A percentile compares a stretch with the other conserved stretches of the same genome.
These are phyloP conservation scores for Aureobasidium sp. DNA, from an alignment of 2,329 filamentous ascomycete species.

Conservation along the genomic window DNA sequence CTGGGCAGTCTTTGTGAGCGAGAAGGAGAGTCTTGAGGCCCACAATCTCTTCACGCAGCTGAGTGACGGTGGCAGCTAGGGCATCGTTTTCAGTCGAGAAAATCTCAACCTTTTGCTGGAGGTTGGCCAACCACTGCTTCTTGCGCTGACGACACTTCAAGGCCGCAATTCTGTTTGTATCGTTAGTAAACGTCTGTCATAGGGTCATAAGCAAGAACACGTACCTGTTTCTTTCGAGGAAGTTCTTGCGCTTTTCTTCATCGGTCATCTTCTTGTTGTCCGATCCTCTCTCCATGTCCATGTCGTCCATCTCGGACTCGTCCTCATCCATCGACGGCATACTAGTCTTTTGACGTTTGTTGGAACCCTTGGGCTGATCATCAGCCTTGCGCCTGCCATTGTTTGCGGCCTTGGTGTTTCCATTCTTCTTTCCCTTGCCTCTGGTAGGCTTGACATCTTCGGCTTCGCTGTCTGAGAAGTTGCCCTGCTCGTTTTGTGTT, in stretches of 20 bases:
- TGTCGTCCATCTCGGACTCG: slow-evolving; percentile 49
- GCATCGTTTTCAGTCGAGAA: slow-evolving; percentile 89
- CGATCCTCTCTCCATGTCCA: slow-evolving; percentile 36
- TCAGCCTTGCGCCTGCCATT: slow-evolving; percentile 74
- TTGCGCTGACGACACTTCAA: slow-evolving; percentile 96
- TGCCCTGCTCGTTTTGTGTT: slow-evolving; percentile 47
- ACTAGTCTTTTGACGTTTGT: slow-evolving; percentile 64
- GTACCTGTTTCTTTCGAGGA: slow-evolving; percentile 91
- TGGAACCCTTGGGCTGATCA: slow-evolving; percentile 60
- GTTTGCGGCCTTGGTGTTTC: slow-evolving; percentile 42
- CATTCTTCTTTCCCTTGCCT: slow-evolving; percentile 62
- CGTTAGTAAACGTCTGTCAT: slow-evolving; percentile 23
- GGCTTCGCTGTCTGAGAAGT: slow-evolving; percentile 66
- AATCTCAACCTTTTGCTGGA: slow-evolving; percentile 90
- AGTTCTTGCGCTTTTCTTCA: slow-evolving; percentile 97
- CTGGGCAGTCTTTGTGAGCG: slow-evolving; percentile 92
- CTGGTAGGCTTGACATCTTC: slow-evolving; percentile 57
- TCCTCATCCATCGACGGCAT: slow-evolving; percentile 43
- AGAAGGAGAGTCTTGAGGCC: slow-evolving; percentile 88
- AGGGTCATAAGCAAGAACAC: slow-evolving; percentile 26
- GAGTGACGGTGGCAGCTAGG: slow-evolving; percentile 73
- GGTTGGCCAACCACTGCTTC: slow-evolving; percentile 95
- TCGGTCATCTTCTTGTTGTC: slow-evolving; percentile 88
- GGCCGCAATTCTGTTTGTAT: slow-evolving; percentile 69
- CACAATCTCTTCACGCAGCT: slow-evolving; percentile 85